Base-by-base conservation (phyloP, 1,284 basidiomycete genomes). In the Ceratorhiza oryzae-sativae region DNA sequence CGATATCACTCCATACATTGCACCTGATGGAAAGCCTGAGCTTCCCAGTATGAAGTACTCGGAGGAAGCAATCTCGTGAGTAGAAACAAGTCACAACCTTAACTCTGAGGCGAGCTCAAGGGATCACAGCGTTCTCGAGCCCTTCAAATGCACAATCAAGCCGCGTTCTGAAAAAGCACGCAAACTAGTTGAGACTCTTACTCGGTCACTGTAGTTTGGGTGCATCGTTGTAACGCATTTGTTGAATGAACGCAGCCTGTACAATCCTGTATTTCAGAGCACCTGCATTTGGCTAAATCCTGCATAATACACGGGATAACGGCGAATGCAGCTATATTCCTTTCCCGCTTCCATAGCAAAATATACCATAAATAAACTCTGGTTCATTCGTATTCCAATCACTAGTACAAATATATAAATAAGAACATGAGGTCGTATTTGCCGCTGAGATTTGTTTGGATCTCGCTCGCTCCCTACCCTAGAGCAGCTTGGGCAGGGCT, bases 101-200 rank as follows among this genome's bases (percentile, higher is more conserved):
- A 39, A 6, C 8, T 39, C 13, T 39, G 36, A 39, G 36, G 13
- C 13, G 36, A 39, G 13, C 13, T 39, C 8, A 39, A 6, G 42
- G 9, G 10, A 4, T 45, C 6, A 39, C 46, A 65, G 62, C n/a
- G 3, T n/a, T 10, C 62, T 48, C 10, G 34, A 65, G 32, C 62
- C 62, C 3, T 65, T 65, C 34, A 23, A 51, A 18, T 65, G 62
- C 23, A 51, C 48, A 12, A 65, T 65, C 48, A 65, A 49, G 48
- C 62, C 62, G 9, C 23, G 62, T 25, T 51, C 62, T 2, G 2
- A 45, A n/a, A 65, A 53, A 27, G 32, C 62, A 51, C 10, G 10
- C 9, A 65, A 49, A 34, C 45, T 65, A 32, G 32, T 65, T 27
- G 23, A 65, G n/a, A n/a, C n/a, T n/a, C n/a, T n/a, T n/a, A n/a